Evolutionary conservation across 2,329 filamentous ascomycete genomes (phyloP), one percentile per base, ranked within the genome.

Genomic region (Fusarium sp.): DNA sequence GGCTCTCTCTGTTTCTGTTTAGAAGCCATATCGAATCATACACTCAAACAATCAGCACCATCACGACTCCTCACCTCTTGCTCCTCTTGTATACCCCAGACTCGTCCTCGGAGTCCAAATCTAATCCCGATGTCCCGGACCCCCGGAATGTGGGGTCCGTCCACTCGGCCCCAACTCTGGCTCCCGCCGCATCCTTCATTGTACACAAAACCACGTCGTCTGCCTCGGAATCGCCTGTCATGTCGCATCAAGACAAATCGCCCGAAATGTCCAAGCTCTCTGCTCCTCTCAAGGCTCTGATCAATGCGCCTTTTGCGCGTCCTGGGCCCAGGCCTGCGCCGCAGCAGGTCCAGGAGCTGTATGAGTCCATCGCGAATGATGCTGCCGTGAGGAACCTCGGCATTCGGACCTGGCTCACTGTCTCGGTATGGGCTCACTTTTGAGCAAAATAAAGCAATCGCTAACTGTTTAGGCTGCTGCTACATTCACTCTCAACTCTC

Each of bases 401-500:
- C 29, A 80, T 85, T 65, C 86, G 88, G 70, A 90, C 91, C 54
- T 95, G 92, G 92, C 82, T 94, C 18, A 88, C 90, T 18, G 83
- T 94, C 40, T 91, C 92, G 38, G 91, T 92, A 80, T 14, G 85
- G n/a, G 3, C 6, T 14, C 7, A 31, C 18, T 54, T 6, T 31
- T 31, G 18, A 54, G 10, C 10, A 35, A 0, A 33, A 8, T 20
- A 4, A 5, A 10, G 5, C 7, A 20, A 8, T 20, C 31, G 25
- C 71, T 79, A 11, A 78, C 4, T 8, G 20, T 2, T 2, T 16
- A 94, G 91, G 93, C 94, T 1, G 94, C 94, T 35, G 92, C 94
- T 20, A 95, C 94, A 2, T 94, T 96, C 85, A 97, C 94, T 1
- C 91, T 97, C 86, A 97, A 97, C 85, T 95, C 94, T 2, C 94